Percentiles rank a stretch among this genome's conserved stretches.
Conservation (phyloP, 2,329 filamentous ascomycete species). For the Aspergillus sergii region DNA sequence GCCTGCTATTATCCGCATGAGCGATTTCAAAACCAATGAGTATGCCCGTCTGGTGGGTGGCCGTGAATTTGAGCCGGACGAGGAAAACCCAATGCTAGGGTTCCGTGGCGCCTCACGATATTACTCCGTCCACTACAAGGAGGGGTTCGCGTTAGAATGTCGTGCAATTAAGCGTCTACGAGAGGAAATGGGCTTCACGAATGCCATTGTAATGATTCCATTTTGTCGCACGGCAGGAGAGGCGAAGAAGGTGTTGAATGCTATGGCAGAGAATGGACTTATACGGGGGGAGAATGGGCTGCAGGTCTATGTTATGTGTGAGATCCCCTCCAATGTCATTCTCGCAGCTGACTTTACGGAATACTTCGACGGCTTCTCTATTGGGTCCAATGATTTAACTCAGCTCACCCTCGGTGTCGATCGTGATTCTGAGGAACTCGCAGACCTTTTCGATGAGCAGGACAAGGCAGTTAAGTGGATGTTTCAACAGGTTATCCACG, state of each 20-base stretch:
- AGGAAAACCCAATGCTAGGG: slow-evolving; percentile 47
- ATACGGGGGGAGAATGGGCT: slow-evolving; percentile 38
- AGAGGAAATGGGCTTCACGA: slow-evolving; percentile 42
- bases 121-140: slow-evolving; percentile 43
- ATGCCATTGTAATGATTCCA: slow-evolving; percentile 44
- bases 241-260: slow-evolving; percentile 36
- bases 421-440: slow-evolving; percentile 41
- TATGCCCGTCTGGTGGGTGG: slow-evolving; percentile 45
- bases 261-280: slow-evolving; percentile 45
- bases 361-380: slow-evolving; percentile 47
- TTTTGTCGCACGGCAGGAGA: slow-evolving; percentile 43
- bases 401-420: slow-evolving; percentile 45
- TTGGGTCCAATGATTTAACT: slow-evolving; percentile 46
- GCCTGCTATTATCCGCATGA: slow-evolving; percentile 43
- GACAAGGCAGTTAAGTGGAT: slow-evolving; percentile 46
- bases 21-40: slow-evolving; percentile 48
- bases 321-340: slow-evolving; percentile 47
- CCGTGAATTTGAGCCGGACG: slow-evolving; percentile 41
- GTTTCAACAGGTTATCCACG: slow-evolving; percentile 37
- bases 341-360: slow-evolving; percentile 38
- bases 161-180: slow-evolving; percentile 35
- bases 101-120: slow-evolving; percentile 47
- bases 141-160: slow-evolving; percentile 46
- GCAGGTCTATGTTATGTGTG: slow-evolving; percentile 47
- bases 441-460: slow-evolving; percentile 44